Percentiles rank a stretch among this genome's conserved stretches.
Evolutionary conservation across 2,329 filamentous ascomycete species (phyloP).

Genomic region (Microdochium trichocladiopsis): DNA sequence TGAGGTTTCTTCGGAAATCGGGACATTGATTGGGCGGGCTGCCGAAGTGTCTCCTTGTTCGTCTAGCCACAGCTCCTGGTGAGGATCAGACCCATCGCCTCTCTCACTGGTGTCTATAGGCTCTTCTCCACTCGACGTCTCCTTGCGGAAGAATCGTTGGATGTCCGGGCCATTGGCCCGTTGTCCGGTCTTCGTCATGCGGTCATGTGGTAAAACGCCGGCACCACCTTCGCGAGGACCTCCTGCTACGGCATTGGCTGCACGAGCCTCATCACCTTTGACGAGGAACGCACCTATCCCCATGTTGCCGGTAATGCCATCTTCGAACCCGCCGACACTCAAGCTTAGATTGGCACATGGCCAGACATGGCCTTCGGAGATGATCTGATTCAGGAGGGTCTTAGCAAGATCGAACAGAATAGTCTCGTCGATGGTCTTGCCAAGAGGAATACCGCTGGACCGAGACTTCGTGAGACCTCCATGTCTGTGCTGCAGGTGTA

Average conservation of each 20-base stretch:
- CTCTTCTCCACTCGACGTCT: slow-evolving; percentile 19
- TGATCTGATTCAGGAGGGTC: slow-evolving; percentile 68
- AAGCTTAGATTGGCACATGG: slow-evolving; percentile 87
- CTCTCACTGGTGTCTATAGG: slow-evolving; percentile 5
- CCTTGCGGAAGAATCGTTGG: slow-evolving; percentile 48
- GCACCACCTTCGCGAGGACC: background rate
- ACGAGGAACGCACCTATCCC: slow-evolving; percentile 84
- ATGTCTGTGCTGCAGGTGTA: slow-evolving; percentile 77
- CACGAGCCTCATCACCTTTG: slow-evolving; percentile 59
- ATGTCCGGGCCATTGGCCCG: slow-evolving; percentile 28
- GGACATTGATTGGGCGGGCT: background rate
- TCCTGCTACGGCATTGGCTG: slow-evolving; percentile 6
- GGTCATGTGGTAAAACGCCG: slow-evolving; percentile 31
- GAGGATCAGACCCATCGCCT: background rate
- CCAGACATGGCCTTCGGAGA: slow-evolving; percentile 74
- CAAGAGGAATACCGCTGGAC: slow-evolving; percentile 68
- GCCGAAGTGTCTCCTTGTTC: background rate
- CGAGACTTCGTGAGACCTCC: slow-evolving; percentile 68
- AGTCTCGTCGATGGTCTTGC: slow-evolving; percentile 64
- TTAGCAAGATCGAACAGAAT: slow-evolving; percentile 70
- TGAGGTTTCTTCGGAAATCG: background rate
- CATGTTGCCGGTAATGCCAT: slow-evolving; percentile 75
- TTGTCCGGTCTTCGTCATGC: slow-evolving; percentile 3
- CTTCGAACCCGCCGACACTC: slow-evolving; percentile 87
- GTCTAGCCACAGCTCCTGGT: background rate